Evolutionary conservation across 129 eudicot species (phyloP).

Genomic region (Calendula officinalis): DNA sequence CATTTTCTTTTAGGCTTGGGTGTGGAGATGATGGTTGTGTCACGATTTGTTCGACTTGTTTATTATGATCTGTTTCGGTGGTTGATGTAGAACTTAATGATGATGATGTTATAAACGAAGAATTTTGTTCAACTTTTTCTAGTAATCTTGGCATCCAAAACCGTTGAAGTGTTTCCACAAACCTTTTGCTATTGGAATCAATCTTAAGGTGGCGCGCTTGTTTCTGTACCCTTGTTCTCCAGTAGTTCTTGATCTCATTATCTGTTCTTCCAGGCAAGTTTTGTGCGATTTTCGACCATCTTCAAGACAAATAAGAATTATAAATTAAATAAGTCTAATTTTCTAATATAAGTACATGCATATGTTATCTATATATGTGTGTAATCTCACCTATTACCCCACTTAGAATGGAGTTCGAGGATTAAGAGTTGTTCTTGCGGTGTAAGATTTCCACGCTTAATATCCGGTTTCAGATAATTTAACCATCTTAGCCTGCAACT

Average conservation of each 20-base stretch:
- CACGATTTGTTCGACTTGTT: slow-evolving; percentile 10
- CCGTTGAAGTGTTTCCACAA: slow-evolving; percentile 41
- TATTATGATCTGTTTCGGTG: slow-evolving; percentile 7
- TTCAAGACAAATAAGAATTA: slow-evolving; percentile 12
- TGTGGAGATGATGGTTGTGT: slow-evolving; percentile 15
- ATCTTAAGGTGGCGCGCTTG: slow-evolving; percentile 58
- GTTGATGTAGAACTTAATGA: slow-evolving; percentile 13
- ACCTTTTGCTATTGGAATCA: slow-evolving; percentile 45
- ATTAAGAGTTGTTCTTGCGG: slow-evolving; percentile 57
- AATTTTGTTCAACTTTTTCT: slow-evolving; percentile 40
- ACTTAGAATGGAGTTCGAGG: slow-evolving; percentile 56
- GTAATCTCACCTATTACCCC: slow-evolving; percentile 53
- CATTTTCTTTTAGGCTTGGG: neutral
- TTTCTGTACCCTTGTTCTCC: slow-evolving; percentile 70
- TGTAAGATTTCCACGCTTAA: slow-evolving; percentile 56
- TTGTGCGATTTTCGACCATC: slow-evolving; percentile 67
- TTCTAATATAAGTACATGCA: neutral
- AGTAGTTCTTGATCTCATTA: slow-evolving; percentile 65
- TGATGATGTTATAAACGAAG: slow-evolving; percentile 9
- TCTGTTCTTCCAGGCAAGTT: slow-evolving; percentile 64
- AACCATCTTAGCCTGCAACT: slow-evolving; percentile 71
- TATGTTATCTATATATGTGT: neutral
- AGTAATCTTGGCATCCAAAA: slow-evolving; percentile 53
- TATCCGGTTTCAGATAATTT: slow-evolving; percentile 55
- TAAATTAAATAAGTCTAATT: neutral